phyloP scores from a whole-genome alignment of 768 basidiomycete species.

The Lactarius trivialis region DNA sequence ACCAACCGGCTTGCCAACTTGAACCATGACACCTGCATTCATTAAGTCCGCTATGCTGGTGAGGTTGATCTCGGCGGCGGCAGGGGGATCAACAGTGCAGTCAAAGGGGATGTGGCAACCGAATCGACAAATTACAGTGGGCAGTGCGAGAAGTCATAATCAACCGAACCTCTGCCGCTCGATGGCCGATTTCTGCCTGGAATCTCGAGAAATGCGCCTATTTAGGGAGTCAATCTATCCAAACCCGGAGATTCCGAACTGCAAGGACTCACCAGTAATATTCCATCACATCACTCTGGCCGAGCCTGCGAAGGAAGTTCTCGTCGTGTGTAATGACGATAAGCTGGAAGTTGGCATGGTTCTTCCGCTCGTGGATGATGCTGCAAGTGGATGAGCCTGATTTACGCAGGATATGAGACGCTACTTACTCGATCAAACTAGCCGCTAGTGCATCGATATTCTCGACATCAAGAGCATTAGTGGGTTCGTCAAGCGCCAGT shows the following conservation, averaged over 20 bases:
- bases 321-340: constrained; percentile 98
- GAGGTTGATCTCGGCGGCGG: background rate
- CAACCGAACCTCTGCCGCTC: constrained; percentile 28
- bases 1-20: background rate
- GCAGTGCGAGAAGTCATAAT: background rate
- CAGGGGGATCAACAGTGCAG: background rate
- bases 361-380: constrained; percentile 89
- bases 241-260: background rate
- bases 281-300: constrained; percentile 88
- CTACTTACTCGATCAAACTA: constrained; percentile 82
- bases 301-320: constrained; percentile 84
- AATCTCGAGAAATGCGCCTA: constrained; percentile 76
- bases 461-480: constrained; percentile 92
- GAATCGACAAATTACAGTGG: background rate
- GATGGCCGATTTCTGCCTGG: constrained; percentile 39
- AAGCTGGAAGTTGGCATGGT: constrained; percentile 89
- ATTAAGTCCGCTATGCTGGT: no score
- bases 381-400: constrained; percentile 35
- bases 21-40: background rate
- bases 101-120: background rate
- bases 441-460: constrained; percentile 92
- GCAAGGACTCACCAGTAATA: constrained; percentile 70
- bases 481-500: constrained; percentile 95
- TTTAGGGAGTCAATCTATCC: background rate
- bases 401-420: background rate